phyloP scores from a whole-genome alignment of 257 asterid species.

The Salvia splendens region DNA sequence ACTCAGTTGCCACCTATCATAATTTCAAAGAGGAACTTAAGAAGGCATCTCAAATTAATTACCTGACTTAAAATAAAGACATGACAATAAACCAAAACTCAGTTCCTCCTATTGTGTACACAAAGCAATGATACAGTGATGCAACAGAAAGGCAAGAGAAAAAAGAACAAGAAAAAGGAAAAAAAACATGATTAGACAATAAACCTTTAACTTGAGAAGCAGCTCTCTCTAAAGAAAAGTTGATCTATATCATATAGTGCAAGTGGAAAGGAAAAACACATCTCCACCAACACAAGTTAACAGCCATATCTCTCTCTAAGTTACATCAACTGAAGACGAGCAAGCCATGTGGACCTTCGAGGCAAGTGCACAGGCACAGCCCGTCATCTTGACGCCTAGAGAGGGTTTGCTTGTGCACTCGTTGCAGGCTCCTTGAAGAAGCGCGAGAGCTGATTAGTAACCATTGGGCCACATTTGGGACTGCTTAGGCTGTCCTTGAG shows the following conservation, averaged over 20 bases:
- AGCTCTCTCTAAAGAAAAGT: constrained; percentile 19
- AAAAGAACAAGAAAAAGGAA: background rate
- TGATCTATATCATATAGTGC: constrained; percentile 31
- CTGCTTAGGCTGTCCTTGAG: constrained; percentile 81
- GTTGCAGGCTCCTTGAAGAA: constrained; percentile 49
- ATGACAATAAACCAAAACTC: constrained; percentile 1
- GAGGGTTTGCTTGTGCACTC: constrained; percentile 51
- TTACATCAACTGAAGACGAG: constrained; percentile 50
- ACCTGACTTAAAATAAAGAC: background rate
- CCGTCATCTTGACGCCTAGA: constrained; percentile 35
- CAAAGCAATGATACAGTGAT: constrained; percentile 30
- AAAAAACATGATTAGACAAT: constrained; percentile 32
- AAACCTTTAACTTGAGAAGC: constrained; percentile 26
- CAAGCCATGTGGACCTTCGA: constrained; percentile 53
- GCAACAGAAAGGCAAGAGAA: constrained; percentile 24
- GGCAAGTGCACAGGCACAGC: constrained; percentile 30
- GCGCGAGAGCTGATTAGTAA: constrained; percentile 55
- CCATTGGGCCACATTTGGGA: constrained; percentile 82
- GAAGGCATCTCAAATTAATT: background rate
- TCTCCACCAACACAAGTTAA: constrained; percentile 52
- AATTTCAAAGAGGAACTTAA: background rate
- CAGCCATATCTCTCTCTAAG: constrained; percentile 48
- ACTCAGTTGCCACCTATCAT: no score
- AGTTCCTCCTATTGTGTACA: constrained; percentile 25
- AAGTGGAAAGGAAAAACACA: constrained; percentile 28